Base-by-base conservation (phyloP, 768 basidiomycete species). In the Pluteus cervinus region DNA sequence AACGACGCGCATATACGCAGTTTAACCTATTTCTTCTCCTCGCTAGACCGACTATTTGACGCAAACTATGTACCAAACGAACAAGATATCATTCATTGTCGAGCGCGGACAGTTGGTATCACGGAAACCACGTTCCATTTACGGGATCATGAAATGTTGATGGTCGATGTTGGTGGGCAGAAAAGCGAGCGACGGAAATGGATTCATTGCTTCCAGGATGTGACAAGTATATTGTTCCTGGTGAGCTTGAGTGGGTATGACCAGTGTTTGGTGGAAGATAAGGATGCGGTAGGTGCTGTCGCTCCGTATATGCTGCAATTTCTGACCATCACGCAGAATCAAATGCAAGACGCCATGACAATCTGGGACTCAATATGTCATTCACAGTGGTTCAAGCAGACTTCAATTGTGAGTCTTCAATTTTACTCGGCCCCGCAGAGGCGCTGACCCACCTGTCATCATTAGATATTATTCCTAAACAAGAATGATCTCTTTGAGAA, bases 291-390 rank as follows among this genome's bases (percentile, higher is more conserved):
- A 51, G 41, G 86, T 23, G 29, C 33, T 33, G 15, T 18, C 17
- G 9, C 32, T 33, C 34, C 18, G 15, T 7, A n/a, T 12, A 14
- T 25, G 16, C 8, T 15, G 20, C 7, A 8, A 20, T 21, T 22
- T 42, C 18, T 46, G 28, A 32, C 33, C 9, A 12, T 23, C 23
- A 0, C 21, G 5, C 51, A 92, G 85, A 97, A 97, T 55, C 92
- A 94, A 80, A 94, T 97, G 91, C 87, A 93, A 66, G 92, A 97
- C 46, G 89, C 92, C 2, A 86, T 97, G 81, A 89, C 89, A n/a
- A 89, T 97, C 34, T 97, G 92, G 84, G 92, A 97, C 50, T 91
- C 90, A 28, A 93, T 97, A 73, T 93, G 90, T 62, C 90, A 96
- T 57, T 93, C 90, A 7, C 90, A 93, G 47, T 96, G 91, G 91